These are phyloP conservation scores for Dactylellina haptotyla DNA, from an alignment of 2,329 filamentous ascomycete genomes.

Conservation along the genomic window DNA sequence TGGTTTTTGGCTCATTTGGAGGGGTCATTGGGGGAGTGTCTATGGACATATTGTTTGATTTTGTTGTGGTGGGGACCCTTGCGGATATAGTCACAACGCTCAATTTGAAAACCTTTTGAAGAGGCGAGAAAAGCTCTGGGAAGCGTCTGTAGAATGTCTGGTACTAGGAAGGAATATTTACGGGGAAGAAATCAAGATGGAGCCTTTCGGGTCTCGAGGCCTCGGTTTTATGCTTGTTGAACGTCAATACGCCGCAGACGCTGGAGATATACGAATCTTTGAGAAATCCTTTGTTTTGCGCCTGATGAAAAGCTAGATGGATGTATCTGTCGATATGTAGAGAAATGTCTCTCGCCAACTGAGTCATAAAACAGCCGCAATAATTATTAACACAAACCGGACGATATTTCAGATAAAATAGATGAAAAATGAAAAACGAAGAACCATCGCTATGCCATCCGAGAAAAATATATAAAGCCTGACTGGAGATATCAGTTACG, in stretches of 20 bases:
- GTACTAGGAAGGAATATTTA: neutral
- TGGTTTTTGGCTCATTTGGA: slow-evolving; percentile 40
- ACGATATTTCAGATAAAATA: neutral
- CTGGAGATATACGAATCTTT: neutral
- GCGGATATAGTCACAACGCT: slow-evolving; percentile 12
- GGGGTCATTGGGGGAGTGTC: slow-evolving; percentile 4
- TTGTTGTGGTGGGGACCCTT: slow-evolving; percentile 28
- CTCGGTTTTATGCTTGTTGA: neutral
- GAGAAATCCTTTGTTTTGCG: too few species aligned
- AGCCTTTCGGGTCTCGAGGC: neutral
- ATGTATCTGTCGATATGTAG: too few species aligned
- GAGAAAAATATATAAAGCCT: too few species aligned
- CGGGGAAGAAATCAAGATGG: neutral
- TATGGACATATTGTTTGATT: slow-evolving; percentile 9
- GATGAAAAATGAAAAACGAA: too few species aligned
- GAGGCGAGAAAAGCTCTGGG: neutral
- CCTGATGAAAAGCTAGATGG: too few species aligned
- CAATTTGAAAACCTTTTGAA: neutral
- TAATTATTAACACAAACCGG: neutral
- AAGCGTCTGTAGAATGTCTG: neutral
- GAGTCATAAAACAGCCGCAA: slow-evolving; percentile 12
- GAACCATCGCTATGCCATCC: too few species aligned
- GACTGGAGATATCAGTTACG: too few species aligned
- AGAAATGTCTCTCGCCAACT: neutral
- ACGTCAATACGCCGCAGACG: neutral